Conservation (phyloP, 495 filamentous ascomycete species). For the Wilcoxina mikolae region DNA sequence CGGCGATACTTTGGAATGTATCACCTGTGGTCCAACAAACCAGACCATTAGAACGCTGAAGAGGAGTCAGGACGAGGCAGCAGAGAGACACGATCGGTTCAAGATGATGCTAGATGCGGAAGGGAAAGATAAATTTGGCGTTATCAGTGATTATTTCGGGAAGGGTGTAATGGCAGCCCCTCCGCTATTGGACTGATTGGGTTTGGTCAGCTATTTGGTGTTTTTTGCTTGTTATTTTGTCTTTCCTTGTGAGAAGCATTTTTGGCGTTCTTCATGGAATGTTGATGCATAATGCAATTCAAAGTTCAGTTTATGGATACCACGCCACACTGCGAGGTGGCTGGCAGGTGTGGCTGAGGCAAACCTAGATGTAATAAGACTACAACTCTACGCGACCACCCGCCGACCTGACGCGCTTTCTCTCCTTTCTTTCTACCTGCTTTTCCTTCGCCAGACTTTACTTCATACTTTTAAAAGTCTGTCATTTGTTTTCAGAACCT, state of each 20-base stretch:
- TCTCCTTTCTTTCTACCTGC: neutral
- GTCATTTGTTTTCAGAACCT: neutral
- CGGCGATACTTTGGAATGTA: constrained; percentile 59
- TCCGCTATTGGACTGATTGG: neutral
- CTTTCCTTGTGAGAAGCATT: neutral
- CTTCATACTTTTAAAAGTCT: neutral
- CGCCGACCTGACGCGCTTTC: neutral
- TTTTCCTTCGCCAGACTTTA: neutral
- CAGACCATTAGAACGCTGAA: constrained; percentile 73
- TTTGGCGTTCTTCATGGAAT: neutral
- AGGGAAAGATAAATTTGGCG: constrained; percentile 61
- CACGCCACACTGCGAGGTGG: too few species aligned
- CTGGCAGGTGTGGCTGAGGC: too few species aligned
- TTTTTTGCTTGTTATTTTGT: neutral
- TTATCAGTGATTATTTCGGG: constrained; percentile 87
- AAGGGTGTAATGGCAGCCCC: constrained; percentile 64
- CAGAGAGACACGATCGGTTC: constrained; percentile 83
- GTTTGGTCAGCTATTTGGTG: too few species aligned
- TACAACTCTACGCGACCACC: neutral
- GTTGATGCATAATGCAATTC: neutral
- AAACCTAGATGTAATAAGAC: too few species aligned
- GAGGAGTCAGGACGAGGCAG: constrained; percentile 65
- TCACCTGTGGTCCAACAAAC: constrained; percentile 66
- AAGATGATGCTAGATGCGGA: constrained; percentile 57
- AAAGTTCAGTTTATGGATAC: too few species aligned